Evolutionary conservation across 106 monocot genomes (phyloP).

Genomic region (Dactylorhiza incarnata): DNA sequence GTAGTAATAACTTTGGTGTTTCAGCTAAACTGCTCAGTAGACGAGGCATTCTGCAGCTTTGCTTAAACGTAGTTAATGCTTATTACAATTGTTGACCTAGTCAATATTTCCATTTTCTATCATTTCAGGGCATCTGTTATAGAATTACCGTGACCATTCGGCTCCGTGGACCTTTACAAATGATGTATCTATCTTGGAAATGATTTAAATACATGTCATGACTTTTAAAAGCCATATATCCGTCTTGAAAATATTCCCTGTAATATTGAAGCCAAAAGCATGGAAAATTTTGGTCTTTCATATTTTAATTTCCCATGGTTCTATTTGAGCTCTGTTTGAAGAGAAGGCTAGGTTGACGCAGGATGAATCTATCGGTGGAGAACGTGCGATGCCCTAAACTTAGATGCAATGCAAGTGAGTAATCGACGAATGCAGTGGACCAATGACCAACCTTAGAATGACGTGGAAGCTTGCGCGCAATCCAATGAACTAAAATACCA

Average conservation of each 20-base stretch:
- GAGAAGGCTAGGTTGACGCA: background rate
- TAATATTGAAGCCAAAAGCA: background rate
- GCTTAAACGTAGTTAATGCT: background rate
- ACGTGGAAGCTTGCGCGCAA: too few species aligned
- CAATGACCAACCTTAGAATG: too few species aligned
- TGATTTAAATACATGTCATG: background rate
- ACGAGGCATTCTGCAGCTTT: background rate
- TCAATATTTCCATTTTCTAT: background rate
- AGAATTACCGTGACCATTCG: background rate
- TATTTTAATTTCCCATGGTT: background rate
- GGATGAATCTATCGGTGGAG: too few species aligned
- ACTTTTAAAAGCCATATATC: background rate
- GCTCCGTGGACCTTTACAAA: background rate
- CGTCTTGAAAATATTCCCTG: background rate
- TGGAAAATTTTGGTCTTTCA: background rate
- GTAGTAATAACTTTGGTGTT: background rate
- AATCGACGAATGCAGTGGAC: too few species aligned
- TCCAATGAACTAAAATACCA: too few species aligned
- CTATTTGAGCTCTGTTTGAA: background rate
- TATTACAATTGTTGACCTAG: background rate
- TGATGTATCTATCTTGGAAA: background rate
- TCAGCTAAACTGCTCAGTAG: background rate
- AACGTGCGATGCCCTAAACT: too few species aligned
- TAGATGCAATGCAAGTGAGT: too few species aligned
- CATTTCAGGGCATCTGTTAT: background rate